These are phyloP conservation scores for Solanum aculeatissimum DNA, from an alignment of 305 asterid genomes.

Conservation along the genomic window DNA sequence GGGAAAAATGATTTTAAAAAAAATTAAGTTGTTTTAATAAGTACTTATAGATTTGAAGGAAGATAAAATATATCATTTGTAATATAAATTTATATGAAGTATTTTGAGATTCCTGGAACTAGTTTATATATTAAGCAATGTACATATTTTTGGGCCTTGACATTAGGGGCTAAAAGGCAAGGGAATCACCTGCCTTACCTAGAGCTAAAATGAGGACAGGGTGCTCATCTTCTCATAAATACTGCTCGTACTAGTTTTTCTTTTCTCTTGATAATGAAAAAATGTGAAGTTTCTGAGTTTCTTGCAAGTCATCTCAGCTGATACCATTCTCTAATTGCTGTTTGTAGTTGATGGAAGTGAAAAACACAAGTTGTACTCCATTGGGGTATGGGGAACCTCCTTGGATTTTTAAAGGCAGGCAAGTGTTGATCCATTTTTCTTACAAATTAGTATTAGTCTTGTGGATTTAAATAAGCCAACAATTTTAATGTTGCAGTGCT, in stretches of 20 bases:
- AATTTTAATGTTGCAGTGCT: slow-evolving; percentile 48
- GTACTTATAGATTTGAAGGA: too few species aligned
- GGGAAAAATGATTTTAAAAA: too few species aligned
- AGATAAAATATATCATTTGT: too few species aligned
- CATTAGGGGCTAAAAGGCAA: not conserved
- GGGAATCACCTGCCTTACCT: not conserved
- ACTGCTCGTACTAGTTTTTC: not conserved
- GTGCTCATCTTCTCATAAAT: not conserved
- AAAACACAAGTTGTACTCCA: slow-evolving; percentile 21
- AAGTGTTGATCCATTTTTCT: slow-evolving; percentile 15
- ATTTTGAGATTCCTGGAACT: too few species aligned
- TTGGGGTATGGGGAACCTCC: slow-evolving; percentile 73
- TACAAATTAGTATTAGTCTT: not conserved
- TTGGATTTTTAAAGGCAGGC: slow-evolving; percentile 95
- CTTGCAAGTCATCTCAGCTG: not conserved
- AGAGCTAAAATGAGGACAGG: not conserved
- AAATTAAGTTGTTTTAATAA: too few species aligned
- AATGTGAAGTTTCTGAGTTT: not conserved
- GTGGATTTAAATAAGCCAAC: not conserved
- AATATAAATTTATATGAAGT: too few species aligned
- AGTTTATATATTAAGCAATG: too few species aligned
- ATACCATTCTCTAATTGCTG: not conserved
- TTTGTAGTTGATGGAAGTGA: slow-evolving; percentile 27
- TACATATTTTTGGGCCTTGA: not conserved
- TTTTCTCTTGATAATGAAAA: not conserved